Evolutionary conservation across 345 rosid genomes (phyloP).

Genomic region (Dimocarpus longan): DNA sequence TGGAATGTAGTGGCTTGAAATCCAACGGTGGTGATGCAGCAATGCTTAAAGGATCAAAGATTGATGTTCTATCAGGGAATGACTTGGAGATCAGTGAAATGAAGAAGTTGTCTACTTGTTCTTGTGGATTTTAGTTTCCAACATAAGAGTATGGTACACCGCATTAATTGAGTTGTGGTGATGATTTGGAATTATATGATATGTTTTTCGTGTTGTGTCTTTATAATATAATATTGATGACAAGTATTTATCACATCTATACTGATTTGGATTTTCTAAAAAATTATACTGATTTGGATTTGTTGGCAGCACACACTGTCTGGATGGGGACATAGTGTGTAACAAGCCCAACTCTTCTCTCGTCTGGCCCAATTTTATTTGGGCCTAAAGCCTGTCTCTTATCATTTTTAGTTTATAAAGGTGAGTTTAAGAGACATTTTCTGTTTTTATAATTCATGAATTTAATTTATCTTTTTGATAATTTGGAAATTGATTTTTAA

Average conservation of each 20-base stretch:
- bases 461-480: too few relatives aligned
- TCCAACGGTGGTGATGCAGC: slow-evolving; percentile 30
- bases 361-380: neutral
- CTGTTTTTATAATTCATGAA: too few relatives aligned
- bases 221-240: neutral
- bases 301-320: neutral
- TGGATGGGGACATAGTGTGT: neutral
- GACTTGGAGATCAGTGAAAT: slow-evolving; percentile 67
- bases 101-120: slow-evolving; percentile 56
- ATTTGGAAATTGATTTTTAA: too few relatives aligned
- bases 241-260: neutral
- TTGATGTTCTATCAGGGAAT: slow-evolving; percentile 54
- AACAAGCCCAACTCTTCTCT: neutral
- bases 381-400: neutral
- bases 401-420: neutral
- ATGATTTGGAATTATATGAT: neutral
- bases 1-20: slow-evolving; percentile 36
- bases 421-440: too few relatives aligned
- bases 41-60: slow-evolving; percentile 58
- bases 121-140: slow-evolving; percentile 44
- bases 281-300: neutral
- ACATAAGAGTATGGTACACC: neutral
- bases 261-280: too few relatives aligned
- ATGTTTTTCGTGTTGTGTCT: neutral
- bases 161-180: neutral